Base-by-base conservation (phyloP, 805 yeast genomes). In the Starmera amethionina region DNA sequence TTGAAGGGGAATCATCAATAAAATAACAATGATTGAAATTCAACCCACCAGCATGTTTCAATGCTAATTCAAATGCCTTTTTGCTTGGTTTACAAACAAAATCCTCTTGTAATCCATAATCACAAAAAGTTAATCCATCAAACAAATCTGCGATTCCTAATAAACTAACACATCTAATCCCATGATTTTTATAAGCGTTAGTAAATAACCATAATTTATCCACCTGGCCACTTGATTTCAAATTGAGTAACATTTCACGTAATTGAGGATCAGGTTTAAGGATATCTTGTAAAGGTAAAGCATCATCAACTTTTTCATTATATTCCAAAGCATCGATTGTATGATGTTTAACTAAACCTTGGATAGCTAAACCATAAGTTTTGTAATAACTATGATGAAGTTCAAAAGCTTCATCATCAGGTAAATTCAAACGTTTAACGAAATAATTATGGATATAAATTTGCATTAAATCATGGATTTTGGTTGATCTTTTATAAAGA, bases 81-180 rank as follows among this genome's bases (percentile, higher is more conserved):
- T 67, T 63, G 77, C 84, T 85, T n/a, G 98, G 98, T 63, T 90
- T 90, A 64, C 97, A 93, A 29, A 81, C 63, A 42, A 90, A 68
- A 6, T 82, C 80, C 41, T 75, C 77, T 38, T 66, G 54, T 22
- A 22, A 22, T 12, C 56, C 48, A 56, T 93, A 93, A 63, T 93
- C 95, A 63, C 98, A 93, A 61, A 67, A 90, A 2, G 97, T 87
- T 49, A 93, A 71, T 0, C 98, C 98, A 48, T 90, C 97, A 56
- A 93, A 89, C 40, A 87, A 56, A 57, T 89, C 96, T n/a, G 90
- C 97, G 27, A 90, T 59, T 2, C 96, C 97, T 37, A 90, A 65
- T 37, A 90, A 67, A 34, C 78, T 71, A 15, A 88, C 70, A 28
- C 87, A 95, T 38, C 97, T 70, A 35, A 79, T 52, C 0, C 90